Percentiles rank a stretch among this genome's conserved stretches.
Evolutionary conservation across 495 filamentous ascomycete genomes (phyloP).

Genomic region (Clohesyomyces aquaticus): DNA sequence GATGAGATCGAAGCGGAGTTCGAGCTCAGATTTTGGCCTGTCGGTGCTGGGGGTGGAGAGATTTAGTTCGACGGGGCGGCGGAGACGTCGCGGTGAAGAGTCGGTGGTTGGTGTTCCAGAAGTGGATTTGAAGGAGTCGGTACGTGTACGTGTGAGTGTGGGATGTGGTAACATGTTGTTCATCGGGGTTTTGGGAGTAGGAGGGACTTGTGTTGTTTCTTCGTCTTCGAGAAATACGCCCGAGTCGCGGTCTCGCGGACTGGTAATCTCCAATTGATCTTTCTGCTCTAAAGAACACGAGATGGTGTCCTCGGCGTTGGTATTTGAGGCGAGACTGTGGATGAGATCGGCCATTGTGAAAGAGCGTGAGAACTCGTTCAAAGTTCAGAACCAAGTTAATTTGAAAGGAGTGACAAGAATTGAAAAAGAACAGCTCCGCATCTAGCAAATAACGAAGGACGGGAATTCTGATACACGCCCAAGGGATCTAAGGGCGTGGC

Average conservation of each 20-base stretch:
- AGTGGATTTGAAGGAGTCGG: conserved; percentile 2
- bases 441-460: background rate
- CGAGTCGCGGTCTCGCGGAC: conserved; percentile 26
- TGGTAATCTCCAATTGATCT: background rate
- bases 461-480: too few relatives aligned
- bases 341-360: background rate
- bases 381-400: background rate
- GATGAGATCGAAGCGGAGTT: conserved; percentile 30
- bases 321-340: background rate
- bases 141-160: background rate
- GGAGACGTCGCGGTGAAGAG: conserved; percentile 19
- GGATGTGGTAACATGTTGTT: too few relatives aligned
- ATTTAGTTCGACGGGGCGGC: conserved; percentile 31
- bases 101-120: background rate
- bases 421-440: background rate
- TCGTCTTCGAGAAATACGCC: conserved; percentile 28
- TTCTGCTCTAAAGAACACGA: background rate
- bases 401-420: background rate
- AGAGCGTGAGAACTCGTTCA: background rate
- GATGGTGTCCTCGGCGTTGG: background rate
- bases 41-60: background rate
- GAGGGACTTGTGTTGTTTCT: conserved; percentile 9
- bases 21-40: conserved; percentile 32
- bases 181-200: background rate
- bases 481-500: background rate